Base-by-base conservation (phyloP, 2,329 filamentous ascomycete species). In the Fusarium veterinarium region DNA sequence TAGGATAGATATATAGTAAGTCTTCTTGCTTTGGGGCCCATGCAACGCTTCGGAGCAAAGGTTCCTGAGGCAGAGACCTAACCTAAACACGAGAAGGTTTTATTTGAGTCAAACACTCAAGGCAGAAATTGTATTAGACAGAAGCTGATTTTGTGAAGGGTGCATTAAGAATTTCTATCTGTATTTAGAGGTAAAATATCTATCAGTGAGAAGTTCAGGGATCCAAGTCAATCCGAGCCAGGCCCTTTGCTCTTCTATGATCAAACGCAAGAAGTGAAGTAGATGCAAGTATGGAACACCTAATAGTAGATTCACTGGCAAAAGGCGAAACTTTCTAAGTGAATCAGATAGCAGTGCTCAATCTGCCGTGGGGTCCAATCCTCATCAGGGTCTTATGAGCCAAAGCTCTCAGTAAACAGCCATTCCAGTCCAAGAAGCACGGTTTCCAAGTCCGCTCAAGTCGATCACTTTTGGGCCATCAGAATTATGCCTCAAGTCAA, bases 391-490 rank as follows among this genome's bases (percentile, higher is more conserved):
- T 46, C 13, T 9, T 46, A 6, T 20, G 5, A 17, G 17, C 3
- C 19, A n/a, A 25, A 5, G 5, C 20, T 11, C 7, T 58, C 8
- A 49, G 13, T 67, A 67, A 5, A 28, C 19, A 16, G 64, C 62
- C 44, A 67, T 46, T 3, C 64, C 62, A 28, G 11, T 67, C 64
- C 64, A 67, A 1, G 52, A 19, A 9, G 62, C 62, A 14, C 64
- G 64, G 6, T 45, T 35, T 5, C 64, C 64, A 19, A 67, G 41
- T 3, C 28, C 28, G 13, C 19, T 25, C 38, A 67, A 23, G 25
- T 52, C 38, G 12, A 31, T 16, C 8, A 60, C 28, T 5, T 37
- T n/a, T 7, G 62, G 52, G 0, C 38, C 38, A 13, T 13, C 37
- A 28, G 38, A 41, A 35, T 19, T 8, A 23, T 60, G 23, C 14